phyloP scores from a whole-genome alignment of 164 flowering plant species.

The Echeveria elegans region DNA sequence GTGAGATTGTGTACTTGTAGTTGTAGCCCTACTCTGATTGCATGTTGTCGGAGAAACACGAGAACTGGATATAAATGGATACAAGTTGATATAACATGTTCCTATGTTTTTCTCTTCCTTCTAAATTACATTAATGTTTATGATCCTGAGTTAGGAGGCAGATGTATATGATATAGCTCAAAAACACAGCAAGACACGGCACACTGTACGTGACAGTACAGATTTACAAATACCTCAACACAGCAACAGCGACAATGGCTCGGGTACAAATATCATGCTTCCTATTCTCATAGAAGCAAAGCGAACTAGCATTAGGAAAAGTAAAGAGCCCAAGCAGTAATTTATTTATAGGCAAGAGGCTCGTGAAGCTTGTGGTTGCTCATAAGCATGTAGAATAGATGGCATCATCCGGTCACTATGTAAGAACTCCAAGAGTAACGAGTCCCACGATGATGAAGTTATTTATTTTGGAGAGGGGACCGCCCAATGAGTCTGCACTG shows the following conservation, averaged over 20 bases:
- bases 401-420: not conserved
- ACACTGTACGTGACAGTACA: not conserved
- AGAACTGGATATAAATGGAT: not conserved
- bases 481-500: conserved; percentile 97
- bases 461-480: conserved; percentile 28
- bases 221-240: not conserved
- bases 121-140: not conserved
- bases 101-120: not conserved
- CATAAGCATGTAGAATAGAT: not conserved
- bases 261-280: not conserved
- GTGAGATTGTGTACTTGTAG: too few relatives aligned
- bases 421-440: not conserved
- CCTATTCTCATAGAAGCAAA: not conserved
- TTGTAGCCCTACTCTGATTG: too few relatives aligned
- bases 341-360: not conserved
- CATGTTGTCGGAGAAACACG: too few relatives aligned
- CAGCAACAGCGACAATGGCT: not conserved
- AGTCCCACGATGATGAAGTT: not conserved
- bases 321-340: not conserved
- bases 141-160: not conserved
- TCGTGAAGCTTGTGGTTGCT: not conserved
- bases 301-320: not conserved
- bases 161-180: not conserved
- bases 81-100: not conserved
- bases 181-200: not conserved